Conservation (phyloP, 177 flowering plant genomes). For the Vitis hybrid region DNA sequence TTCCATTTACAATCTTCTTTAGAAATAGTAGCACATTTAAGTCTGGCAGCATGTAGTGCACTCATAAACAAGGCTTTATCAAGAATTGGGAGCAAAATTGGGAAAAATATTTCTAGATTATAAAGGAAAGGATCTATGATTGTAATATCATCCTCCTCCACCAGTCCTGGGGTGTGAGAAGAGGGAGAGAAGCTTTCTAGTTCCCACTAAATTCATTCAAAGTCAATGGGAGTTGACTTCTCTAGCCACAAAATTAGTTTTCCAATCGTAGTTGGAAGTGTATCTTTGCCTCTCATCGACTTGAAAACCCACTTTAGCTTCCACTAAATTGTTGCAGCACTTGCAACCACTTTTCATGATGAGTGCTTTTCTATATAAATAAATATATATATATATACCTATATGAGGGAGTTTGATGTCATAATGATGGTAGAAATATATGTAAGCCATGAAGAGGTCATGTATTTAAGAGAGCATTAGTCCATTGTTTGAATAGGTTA, state of each 20-base stretch:
- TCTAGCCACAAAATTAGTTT: not conserved
- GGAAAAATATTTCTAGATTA: not conserved
- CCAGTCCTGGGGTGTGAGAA: too few relatives aligned
- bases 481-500: not conserved
- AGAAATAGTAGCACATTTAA: too few relatives aligned
- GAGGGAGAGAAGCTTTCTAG: not conserved
- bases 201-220: not conserved
- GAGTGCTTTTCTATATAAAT: too few relatives aligned
- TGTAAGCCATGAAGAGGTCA: not conserved
- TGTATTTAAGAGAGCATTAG: not conserved
- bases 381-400: too few relatives aligned
- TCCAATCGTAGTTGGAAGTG: not conserved
- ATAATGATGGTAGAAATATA: not conserved
- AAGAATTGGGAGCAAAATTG: not conserved
- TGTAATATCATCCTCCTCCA: too few relatives aligned
- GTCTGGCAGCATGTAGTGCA: too few relatives aligned
- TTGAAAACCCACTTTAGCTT: not conserved
- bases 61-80: too few relatives aligned
- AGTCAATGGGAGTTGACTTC: constrained; percentile 9
- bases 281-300: not conserved
- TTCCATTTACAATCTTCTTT: too few relatives aligned
- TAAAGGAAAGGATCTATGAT: not conserved
- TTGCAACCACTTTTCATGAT: constrained; percentile 7
- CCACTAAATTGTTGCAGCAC: not conserved
- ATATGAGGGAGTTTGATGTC: not conserved